These are phyloP conservation scores for Lactifluus volemus DNA, from an alignment of 768 basidiomycete species.

Conservation along the genomic window DNA sequence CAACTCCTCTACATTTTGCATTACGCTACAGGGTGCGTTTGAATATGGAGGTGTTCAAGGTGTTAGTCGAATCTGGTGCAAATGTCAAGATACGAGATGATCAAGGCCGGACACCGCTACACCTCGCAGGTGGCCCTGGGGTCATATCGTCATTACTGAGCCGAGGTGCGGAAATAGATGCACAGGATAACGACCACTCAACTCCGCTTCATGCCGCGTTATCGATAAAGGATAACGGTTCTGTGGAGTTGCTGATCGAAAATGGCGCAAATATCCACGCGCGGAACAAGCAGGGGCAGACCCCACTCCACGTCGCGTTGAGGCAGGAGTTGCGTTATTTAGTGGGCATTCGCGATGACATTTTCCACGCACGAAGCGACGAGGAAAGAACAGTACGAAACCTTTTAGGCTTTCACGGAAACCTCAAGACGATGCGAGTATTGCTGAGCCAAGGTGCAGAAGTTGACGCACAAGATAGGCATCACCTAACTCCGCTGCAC, in stretches of 20 bases:
- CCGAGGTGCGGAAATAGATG: no score
- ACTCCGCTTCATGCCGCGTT: no score
- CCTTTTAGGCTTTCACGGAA: no score
- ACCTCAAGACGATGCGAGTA: not conserved
- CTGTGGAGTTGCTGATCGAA: not conserved
- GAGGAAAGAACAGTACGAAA: no score
- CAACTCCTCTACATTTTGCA: not conserved
- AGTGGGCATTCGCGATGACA: no score
- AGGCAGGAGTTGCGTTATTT: no score
- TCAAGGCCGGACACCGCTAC: not conserved
- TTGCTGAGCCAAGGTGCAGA: not conserved
- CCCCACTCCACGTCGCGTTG: not conserved
- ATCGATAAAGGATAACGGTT: no score
- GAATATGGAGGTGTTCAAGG: no score
- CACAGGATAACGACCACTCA: no score
- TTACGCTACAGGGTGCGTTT: no score
- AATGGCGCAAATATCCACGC: not conserved
- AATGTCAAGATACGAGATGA: not conserved
- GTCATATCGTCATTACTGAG: no score
- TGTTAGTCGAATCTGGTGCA: not conserved
- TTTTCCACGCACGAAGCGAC: no score
- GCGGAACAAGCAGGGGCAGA: not conserved
- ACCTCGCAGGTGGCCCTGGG: not conserved
- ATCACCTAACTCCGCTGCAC: not conserved
- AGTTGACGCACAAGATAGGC: not conserved